These are phyloP conservation scores for Neofusicoccum umdonicola DNA, from an alignment of 2,329 filamentous ascomycete species.

Conservation along the genomic window DNA sequence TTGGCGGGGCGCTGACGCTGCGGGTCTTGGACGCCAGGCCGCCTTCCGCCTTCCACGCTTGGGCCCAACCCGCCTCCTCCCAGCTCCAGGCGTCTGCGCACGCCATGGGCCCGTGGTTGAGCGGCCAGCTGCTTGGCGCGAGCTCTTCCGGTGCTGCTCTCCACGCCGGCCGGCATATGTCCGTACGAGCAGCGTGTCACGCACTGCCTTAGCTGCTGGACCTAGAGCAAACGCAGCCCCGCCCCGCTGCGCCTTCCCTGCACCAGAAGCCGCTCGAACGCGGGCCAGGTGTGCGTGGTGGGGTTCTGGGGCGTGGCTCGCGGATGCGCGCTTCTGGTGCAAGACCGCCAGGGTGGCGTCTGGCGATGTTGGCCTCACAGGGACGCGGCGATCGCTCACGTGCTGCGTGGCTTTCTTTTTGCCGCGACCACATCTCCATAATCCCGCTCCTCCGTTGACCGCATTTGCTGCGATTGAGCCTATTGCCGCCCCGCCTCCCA, in stretches of 20 bases:
- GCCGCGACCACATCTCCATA: slow-evolving; percentile 1
- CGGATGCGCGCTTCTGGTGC: not conserved
- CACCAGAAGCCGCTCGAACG: not conserved
- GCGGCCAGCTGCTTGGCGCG: not conserved
- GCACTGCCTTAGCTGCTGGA: not conserved
- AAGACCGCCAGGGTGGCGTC: not conserved
- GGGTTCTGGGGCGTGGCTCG: not conserved
- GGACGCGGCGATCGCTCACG: not conserved
- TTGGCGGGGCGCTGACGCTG: slow-evolving; percentile 7
- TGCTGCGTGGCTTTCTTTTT: slow-evolving; percentile 5
- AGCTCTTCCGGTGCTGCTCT: not conserved
- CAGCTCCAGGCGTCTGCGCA: not conserved
- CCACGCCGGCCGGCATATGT: slow-evolving; percentile 2
- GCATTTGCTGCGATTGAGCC: slow-evolving; percentile 3
- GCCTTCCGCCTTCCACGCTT: not conserved
- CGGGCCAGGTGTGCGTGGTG: not conserved
- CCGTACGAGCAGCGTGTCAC: slow-evolving; percentile 11
- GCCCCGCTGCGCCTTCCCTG: not conserved
- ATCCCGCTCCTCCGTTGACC: slow-evolving; percentile 4
- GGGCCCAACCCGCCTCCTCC: slow-evolving; percentile 7
- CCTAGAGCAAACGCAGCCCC: not conserved
- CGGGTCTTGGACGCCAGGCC: not conserved
- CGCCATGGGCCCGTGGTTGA: not conserved
- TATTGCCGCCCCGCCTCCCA: slow-evolving; percentile 2
- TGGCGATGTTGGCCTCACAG: not conserved